These are phyloP conservation scores for Ammopiptanthus mongolicus DNA, from an alignment of 306 rosid species.

Conservation along the genomic window DNA sequence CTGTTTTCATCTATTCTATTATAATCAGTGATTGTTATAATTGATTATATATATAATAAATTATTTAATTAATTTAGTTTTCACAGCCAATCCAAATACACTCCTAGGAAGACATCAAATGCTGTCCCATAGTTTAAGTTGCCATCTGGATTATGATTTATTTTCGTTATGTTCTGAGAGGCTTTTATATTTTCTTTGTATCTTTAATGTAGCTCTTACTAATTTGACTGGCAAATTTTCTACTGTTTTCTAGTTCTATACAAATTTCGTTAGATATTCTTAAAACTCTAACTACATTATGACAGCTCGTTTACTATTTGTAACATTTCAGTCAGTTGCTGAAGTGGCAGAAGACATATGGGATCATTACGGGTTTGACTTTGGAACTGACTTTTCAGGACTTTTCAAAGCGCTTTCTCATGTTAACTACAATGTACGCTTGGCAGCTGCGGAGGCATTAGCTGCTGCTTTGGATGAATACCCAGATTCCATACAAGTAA, in stretches of 20 bases:
- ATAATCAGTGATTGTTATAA: no score
- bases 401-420: constrained; percentile 86
- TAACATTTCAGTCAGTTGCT: constrained; percentile 69
- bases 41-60: no score
- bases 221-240: neutral
- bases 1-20: no score
- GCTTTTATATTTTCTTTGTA: neutral
- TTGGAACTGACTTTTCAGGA: constrained; percentile 88
- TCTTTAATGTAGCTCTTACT: neutral
- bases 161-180: neutral
- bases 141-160: neutral
- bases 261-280: neutral
- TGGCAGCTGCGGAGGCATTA: constrained; percentile 93
- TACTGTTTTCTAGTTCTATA: neutral
- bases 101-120: neutral
- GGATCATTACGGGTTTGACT: constrained; percentile 93
- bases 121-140: neutral
- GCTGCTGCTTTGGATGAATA: constrained; percentile 94
- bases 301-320: neutral
- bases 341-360: constrained; percentile 88
- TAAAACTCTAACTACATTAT: neutral
- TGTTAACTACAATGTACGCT: constrained; percentile 68
- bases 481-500: constrained; percentile 86
- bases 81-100: no score
- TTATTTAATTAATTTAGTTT: no score